These are phyloP conservation scores for Chamaecrista fasciculata DNA, from an alignment of 306 rosid genomes.

Conservation along the genomic window DNA sequence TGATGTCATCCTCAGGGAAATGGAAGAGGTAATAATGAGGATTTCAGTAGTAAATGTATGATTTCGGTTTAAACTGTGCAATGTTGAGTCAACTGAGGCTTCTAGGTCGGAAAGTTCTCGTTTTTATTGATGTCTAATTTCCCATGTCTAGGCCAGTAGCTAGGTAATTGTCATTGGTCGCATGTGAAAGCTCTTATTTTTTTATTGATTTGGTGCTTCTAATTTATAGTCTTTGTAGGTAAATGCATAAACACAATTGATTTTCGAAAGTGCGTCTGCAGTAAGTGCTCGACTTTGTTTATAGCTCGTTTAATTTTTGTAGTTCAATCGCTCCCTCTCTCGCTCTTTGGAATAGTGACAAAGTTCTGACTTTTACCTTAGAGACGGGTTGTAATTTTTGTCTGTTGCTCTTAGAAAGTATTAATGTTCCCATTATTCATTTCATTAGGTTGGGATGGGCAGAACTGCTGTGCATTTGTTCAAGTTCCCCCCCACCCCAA, in stretches of 20 bases:
- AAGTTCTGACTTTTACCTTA: neutral
- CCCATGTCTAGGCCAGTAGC: neutral
- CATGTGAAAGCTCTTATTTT: neutral
- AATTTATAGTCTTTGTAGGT: neutral
- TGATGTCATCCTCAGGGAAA: constrained; percentile 84
- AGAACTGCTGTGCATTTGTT: neutral
- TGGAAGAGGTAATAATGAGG: constrained; percentile 78
- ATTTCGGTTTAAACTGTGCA: neutral
- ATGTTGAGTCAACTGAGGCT: neutral
- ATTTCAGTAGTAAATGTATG: neutral
- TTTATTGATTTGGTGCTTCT: neutral
- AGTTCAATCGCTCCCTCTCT: neutral
- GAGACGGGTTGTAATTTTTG: neutral
- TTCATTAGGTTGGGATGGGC: neutral
- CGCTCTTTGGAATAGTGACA: neutral
- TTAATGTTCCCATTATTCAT: neutral
- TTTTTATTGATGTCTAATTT: neutral
- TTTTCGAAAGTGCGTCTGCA: neutral
- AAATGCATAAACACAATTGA: neutral
- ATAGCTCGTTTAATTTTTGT: neutral
- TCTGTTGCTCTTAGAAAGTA: neutral
- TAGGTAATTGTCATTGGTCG: neutral
- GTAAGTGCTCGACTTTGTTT: neutral
- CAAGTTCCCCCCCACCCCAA: neutral
- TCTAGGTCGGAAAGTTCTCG: too few species aligned